Evolutionary conservation across 1,284 basidiomycete species (phyloP), one percentile per base, ranked within the genome.

Genomic region (Heliocybe sulcata): DNA sequence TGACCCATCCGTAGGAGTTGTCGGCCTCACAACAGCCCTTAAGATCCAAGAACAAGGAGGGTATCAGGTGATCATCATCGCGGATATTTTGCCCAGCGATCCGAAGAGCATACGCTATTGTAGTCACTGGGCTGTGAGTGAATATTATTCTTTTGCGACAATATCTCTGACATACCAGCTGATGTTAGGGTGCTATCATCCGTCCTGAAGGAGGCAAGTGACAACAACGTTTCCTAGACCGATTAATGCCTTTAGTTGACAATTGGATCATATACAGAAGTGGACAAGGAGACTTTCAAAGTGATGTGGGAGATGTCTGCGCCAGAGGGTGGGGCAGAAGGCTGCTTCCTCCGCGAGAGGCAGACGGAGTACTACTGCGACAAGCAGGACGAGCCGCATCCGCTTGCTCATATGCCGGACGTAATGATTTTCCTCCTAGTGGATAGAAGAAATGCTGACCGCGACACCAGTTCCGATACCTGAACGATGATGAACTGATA

Each of bases 61-160:
- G 9, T 82, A 84, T 61, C 61, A 70, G 8, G 84, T 90, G 12
- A 82, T 80, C 2, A 76, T 92, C 50, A 65, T 90, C 19, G 83
- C 88, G 1, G 85, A 88, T 53, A 71, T 74, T 2, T 72, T 88
- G 35, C 86, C 86, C 0, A 81, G 72, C 22, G 89, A 91, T 63
- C 73, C 79, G 1, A 85, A 85, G 65, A 77, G 72, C 20, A 81
- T 83, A 63, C 74, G 75, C 25, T 91, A 88, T 62, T 86, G 89
- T 1, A 89, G 85, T 64, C 77, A 79, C 19, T 91, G 89, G 89
- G 89, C 89, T 16, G 88, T 88, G 63, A 63, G 83, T 72, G 62
- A 51, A n/a, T 53, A 22, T 58, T 14, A 48, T 56, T 29, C 23
- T 16, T 33, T 9, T 55, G 25, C 11, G 22, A n/a, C 35, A 48